Conservation (phyloP, 2,329 filamentous ascomycete genomes). For the Blumeria graminis region DNA sequence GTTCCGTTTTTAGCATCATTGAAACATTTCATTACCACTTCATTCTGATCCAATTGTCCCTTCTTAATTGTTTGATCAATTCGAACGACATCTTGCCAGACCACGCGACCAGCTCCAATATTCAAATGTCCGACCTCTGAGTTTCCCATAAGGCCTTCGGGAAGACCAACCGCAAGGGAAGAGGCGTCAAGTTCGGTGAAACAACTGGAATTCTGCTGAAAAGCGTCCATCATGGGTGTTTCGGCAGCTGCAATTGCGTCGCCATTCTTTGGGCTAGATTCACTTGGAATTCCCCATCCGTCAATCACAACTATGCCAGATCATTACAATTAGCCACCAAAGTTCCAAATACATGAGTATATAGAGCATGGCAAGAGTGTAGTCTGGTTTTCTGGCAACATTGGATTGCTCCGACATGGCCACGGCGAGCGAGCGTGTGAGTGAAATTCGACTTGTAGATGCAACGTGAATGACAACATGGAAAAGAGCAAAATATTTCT, state of each 20-base stretch:
- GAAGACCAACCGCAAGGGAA: slow-evolving; percentile 81
- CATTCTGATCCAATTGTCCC: slow-evolving; percentile 16
- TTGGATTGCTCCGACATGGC: neutral
- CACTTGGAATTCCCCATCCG: slow-evolving; percentile 79
- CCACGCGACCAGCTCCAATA: slow-evolving; percentile 88
- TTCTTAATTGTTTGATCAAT: slow-evolving; percentile 72
- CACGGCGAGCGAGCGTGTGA: too few species aligned
- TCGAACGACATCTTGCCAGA: slow-evolving; percentile 95
- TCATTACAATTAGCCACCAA: slow-evolving; percentile 32
- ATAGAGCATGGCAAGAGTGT: slow-evolving; percentile 24
- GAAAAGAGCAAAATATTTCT: too few species aligned
- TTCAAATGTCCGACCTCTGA: slow-evolving; percentile 97
- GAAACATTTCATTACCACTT: slow-evolving; percentile 32
- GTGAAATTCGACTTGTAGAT: too few species aligned
- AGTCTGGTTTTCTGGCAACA: slow-evolving; percentile 11
- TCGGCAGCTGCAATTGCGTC: slow-evolving; percentile 88
- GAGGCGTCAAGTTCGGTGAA: slow-evolving; percentile 90
- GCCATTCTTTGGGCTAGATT: slow-evolving; percentile 60
- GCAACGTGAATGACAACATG: too few species aligned
- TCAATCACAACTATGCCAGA: slow-evolving; percentile 75
- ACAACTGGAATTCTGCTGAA: slow-evolving; percentile 59
- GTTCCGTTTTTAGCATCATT: slow-evolving; percentile 64
- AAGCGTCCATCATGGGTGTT: slow-evolving; percentile 84
- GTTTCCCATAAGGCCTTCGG: slow-evolving; percentile 96
- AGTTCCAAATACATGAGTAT: slow-evolving; percentile 31